A percentile compares a stretch with the other conserved stretches of the same genome.
phyloP scores from a whole-genome alignment of 345 rosid genomes.

The Ailanthus altissimus region DNA sequence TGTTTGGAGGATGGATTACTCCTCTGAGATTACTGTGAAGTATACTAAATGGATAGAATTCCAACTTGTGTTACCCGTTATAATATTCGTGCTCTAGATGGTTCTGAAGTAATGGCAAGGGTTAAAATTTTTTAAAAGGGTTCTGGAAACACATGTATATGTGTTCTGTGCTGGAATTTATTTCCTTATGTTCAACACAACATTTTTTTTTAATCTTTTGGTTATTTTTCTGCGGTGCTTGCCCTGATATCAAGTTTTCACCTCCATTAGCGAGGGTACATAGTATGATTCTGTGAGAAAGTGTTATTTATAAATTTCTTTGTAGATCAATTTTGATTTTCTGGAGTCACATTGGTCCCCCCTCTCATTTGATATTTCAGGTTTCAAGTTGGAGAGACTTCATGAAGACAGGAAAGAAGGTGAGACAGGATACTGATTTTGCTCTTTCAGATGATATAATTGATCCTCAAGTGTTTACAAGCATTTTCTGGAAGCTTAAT shows the following conservation, averaged over 20 bases:
- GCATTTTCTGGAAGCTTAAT: neutral
- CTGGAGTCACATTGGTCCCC: neutral
- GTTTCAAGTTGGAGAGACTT: conserved; percentile 97
- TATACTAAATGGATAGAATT: neutral
- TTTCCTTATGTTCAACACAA: neutral
- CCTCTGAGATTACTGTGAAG: neutral
- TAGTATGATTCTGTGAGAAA: neutral
- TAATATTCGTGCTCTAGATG: neutral
- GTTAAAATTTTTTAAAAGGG: neutral
- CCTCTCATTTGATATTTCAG: conserved; percentile 32
- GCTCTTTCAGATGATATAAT: neutral
- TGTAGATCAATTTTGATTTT: neutral
- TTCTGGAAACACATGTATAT: neutral
- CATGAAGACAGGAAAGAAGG: conserved; percentile 91
- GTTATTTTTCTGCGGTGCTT: neutral
- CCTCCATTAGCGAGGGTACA: neutral
- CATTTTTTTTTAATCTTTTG: neutral
- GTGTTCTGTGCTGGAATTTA: neutral
- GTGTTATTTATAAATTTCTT: neutral
- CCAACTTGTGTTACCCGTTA: neutral
- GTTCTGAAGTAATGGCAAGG: neutral
- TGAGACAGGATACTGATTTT: conserved; percentile 30
- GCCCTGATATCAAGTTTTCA: neutral
- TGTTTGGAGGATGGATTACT: too few species aligned
- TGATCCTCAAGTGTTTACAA: neutral